These are phyloP conservation scores for Epichloe uncinata DNA, from an alignment of 2,329 filamentous ascomycete genomes.

Conservation along the genomic window DNA sequence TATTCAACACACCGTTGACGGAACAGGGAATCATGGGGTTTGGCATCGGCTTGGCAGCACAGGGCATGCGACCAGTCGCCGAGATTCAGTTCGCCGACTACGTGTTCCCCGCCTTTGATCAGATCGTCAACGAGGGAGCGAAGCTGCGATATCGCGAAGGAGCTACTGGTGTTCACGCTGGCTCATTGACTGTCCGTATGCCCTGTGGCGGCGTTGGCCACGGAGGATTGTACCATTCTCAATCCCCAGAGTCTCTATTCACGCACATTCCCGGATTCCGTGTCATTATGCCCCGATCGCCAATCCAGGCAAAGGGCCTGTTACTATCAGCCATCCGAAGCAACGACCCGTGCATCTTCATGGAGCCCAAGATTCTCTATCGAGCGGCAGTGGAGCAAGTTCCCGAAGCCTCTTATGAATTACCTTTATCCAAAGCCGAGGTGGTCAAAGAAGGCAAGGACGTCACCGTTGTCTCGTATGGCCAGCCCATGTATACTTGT, in stretches of 20 bases:
- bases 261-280: conserved; percentile 75
- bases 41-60: conserved; percentile 75
- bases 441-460: conserved; percentile 68
- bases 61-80: conserved; percentile 84
- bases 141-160: conserved; percentile 74
- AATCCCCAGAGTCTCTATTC: conserved; percentile 80
- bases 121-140: conserved; percentile 85
- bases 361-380: conserved; percentile 91
- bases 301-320: conserved; percentile 78
- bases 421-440: conserved; percentile 78
- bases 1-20: conserved; percentile 91
- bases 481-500: conserved; percentile 79
- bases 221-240: conserved; percentile 76
- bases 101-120: conserved; percentile 83
- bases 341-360: conserved; percentile 82
- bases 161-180: conserved; percentile 43
- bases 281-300: conserved; percentile 76
- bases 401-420: conserved; percentile 63
- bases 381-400: conserved; percentile 87
- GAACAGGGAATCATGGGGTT: conserved; percentile 95
- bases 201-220: conserved; percentile 83
- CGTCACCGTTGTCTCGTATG: conserved; percentile 77
- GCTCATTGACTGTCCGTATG: conserved; percentile 80
- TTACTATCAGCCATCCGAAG: conserved; percentile 61
- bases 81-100: conserved; percentile 97